Percentiles rank a stretch among this genome's conserved stretches.
Evolutionary conservation across 192 early-diverging fungal species (phyloP).

Genomic region (Dispira parvispora): DNA sequence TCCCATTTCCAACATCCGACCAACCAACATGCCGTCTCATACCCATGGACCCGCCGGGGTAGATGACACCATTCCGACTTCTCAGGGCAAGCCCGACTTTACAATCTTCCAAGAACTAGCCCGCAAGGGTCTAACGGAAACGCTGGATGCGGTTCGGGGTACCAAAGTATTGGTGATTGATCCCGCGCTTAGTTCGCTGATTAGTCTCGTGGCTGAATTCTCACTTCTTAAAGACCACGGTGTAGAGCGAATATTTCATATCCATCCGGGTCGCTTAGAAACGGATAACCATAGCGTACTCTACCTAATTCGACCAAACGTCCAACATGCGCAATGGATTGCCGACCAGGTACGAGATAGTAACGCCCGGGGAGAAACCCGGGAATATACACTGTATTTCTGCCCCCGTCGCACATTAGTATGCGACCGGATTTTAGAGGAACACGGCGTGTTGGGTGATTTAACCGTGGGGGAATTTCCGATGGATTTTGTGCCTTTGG

Average conservation of each 20-base stretch:
- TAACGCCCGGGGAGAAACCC: conserved; percentile 9
- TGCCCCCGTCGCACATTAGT: conserved; percentile 77
- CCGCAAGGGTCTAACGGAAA: conserved; percentile 41
- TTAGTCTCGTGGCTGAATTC: conserved; percentile 80
- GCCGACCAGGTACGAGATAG: conserved; percentile 32
- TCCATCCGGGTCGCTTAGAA: conserved; percentile 43
- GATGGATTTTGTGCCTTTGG: conserved; percentile 81
- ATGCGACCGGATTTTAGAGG: conserved; percentile 88
- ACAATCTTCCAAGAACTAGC: conserved; percentile 39
- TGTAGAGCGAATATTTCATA: conserved; percentile 83
- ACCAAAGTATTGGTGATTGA: conserved; percentile 85
- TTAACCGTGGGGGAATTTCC: conserved; percentile 72
- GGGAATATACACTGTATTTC: conserved; percentile 61
- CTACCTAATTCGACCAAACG: conserved; percentile 68
- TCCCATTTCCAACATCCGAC: too few relatives aligned
- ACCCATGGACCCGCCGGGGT: too few relatives aligned
- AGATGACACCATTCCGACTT: neutral
- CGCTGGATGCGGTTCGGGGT: conserved; percentile 79
- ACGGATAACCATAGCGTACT: conserved; percentile 59
- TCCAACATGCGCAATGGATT: conserved; percentile 66
- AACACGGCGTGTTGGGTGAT: conserved; percentile 80
- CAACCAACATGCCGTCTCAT: too few relatives aligned
- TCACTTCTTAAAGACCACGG: conserved; percentile 86
- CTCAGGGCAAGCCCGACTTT: conserved; percentile 15
- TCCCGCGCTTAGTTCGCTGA: conserved; percentile 57